Evolutionary conservation across 306 rosid genomes (phyloP).

Genomic region (Inga leiocalycina): DNA sequence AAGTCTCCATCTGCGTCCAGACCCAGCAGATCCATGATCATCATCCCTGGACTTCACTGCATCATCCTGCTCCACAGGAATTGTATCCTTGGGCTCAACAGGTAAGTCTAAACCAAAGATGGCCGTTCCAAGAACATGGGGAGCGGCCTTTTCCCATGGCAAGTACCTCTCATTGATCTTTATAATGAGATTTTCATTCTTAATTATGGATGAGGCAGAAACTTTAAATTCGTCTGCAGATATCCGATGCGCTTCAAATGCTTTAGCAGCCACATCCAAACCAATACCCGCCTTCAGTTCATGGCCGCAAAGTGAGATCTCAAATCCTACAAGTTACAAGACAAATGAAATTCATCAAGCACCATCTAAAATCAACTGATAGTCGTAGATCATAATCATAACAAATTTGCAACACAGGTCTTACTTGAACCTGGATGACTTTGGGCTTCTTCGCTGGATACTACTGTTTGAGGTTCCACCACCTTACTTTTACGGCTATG

Average conservation of each 20-base stretch:
- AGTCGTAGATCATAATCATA: slow-evolving; percentile 26
- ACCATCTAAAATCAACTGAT: slow-evolving; percentile 22
- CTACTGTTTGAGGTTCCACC: slow-evolving; percentile 41
- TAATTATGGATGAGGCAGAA: slow-evolving; percentile 64
- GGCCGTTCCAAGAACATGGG: slow-evolving; percentile 74
- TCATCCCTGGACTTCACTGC: slow-evolving; percentile 49
- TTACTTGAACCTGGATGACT: slow-evolving; percentile 47
- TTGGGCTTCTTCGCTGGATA: slow-evolving; percentile 44
- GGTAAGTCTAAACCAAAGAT: slow-evolving; percentile 72
- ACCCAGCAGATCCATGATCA: slow-evolving; percentile 54
- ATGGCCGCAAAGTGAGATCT: slow-evolving; percentile 87
- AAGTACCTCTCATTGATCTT: slow-evolving; percentile 70
- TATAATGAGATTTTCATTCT: slow-evolving; percentile 72
- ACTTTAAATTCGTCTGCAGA: slow-evolving; percentile 61
- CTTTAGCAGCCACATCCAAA: slow-evolving; percentile 69
- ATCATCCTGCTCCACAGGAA: slow-evolving; percentile 73
- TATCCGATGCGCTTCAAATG: slow-evolving; percentile 65
- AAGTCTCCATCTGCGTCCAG: slow-evolving; percentile 89
- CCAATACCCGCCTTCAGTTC: slow-evolving; percentile 83
- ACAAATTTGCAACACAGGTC: slow-evolving; percentile 32
- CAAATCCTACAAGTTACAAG: slow-evolving; percentile 62
- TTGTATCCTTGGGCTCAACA: slow-evolving; percentile 65
- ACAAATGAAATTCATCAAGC: slow-evolving; percentile 28
- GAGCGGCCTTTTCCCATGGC: slow-evolving; percentile 90
- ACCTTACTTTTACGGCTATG: slow-evolving; percentile 38